Evolutionary conservation across 106 monocot genomes (phyloP).

Genomic region (Amphibolis antarctica): DNA sequence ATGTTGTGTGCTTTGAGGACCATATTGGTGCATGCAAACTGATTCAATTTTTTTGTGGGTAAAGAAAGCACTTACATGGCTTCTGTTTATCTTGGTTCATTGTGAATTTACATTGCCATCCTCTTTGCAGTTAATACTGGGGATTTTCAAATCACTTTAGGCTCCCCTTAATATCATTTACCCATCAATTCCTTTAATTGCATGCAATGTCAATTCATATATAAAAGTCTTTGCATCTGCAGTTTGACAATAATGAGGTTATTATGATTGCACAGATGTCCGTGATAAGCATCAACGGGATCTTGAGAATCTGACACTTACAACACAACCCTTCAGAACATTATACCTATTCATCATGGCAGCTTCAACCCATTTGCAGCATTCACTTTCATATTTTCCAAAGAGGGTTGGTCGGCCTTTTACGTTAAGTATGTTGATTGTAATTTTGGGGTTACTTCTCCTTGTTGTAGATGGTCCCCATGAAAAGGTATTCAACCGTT

Average conservation of each 20-base stretch:
- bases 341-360: conserved; percentile 48
- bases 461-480: conserved; percentile 51
- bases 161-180: no score
- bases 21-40: no score
- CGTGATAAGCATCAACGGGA: conserved; percentile 41
- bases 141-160: no score
- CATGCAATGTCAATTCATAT: not conserved
- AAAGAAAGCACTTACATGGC: no score
- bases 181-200: not conserved
- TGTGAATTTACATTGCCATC: no score
- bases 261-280: conserved; percentile 46
- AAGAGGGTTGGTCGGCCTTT: conserved; percentile 31
- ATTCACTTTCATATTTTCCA: conserved; percentile 37
- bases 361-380: conserved; percentile 29
- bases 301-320: conserved; percentile 55
- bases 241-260: not conserved
- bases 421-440: conserved; percentile 24
- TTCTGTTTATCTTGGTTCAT: no score
- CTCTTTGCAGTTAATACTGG: no score
- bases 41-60: no score
- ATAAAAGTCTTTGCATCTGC: not conserved
- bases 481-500: conserved; percentile 40
- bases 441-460: conserved; percentile 25
- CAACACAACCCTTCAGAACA: conserved; percentile 61
- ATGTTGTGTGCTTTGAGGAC: no score